Conservation (phyloP, 257 asterid species). For the Solanum dulcamara region DNA sequence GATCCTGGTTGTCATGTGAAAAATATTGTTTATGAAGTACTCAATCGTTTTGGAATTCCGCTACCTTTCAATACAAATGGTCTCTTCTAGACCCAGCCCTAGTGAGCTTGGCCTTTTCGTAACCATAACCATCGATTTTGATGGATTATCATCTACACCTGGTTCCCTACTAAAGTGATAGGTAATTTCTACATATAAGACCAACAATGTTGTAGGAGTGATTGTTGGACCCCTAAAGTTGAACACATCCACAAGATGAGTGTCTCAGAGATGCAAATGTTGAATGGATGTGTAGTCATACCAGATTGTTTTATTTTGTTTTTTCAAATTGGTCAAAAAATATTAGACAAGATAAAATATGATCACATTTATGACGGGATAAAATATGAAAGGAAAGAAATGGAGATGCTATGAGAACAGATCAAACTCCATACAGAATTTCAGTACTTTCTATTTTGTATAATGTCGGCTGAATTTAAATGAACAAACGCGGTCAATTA, state of each 20-base stretch:
- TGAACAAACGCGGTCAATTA: not conserved
- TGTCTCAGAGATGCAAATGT: not conserved
- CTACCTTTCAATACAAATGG: not conserved
- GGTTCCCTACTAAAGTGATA: not conserved
- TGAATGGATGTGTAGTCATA: not conserved
- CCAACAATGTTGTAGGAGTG: not conserved
- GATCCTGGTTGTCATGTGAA: not conserved
- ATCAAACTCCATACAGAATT: not conserved
- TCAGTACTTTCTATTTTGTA: not conserved
- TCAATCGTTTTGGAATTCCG: not conserved
- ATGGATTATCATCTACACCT: not conserved
- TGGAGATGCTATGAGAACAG: too few relatives aligned
- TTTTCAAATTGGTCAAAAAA: not conserved
- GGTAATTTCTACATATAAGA: not conserved
- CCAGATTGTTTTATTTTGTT: not conserved
- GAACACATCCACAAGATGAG: not conserved
- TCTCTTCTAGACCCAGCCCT: not conserved
- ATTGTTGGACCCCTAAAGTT: not conserved
- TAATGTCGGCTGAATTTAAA: not conserved
- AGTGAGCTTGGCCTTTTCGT: not conserved
- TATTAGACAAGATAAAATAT: not conserved
- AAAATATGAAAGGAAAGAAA: too few relatives aligned
- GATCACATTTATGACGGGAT: not conserved
- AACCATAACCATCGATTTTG: not conserved
- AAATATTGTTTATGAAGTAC: not conserved